Conservation (phyloP, 2,329 filamentous ascomycete species). For the Verruconis gallopava region DNA sequence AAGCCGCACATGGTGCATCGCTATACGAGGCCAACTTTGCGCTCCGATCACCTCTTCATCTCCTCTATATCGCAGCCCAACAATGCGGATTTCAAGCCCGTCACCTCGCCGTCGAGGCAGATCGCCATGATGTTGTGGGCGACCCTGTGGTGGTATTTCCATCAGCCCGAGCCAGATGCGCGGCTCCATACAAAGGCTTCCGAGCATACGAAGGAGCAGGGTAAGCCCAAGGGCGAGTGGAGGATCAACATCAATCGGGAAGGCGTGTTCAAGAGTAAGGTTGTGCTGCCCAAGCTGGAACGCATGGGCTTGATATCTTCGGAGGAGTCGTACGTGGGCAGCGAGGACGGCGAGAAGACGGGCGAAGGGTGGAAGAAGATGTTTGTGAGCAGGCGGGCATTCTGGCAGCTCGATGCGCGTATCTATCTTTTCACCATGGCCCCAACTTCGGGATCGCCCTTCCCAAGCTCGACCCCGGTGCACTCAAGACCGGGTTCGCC, state of each 20-base stretch:
- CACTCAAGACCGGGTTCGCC: constrained; percentile 40
- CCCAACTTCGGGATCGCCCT: constrained; percentile 36
- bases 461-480: constrained; percentile 37
- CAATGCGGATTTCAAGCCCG: constrained; percentile 64
- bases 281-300: constrained; percentile 80
- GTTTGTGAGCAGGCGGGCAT: constrained; percentile 68
- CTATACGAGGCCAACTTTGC: constrained; percentile 63
- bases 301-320: constrained; percentile 77
- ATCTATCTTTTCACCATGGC: constrained; percentile 79
- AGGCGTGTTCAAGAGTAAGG: constrained; percentile 73
- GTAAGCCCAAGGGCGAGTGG: constrained; percentile 76
- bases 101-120: constrained; percentile 70
- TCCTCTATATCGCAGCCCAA: constrained; percentile 81
- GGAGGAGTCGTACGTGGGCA: constrained; percentile 62
- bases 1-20: constrained; percentile 33
- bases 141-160: constrained; percentile 94
- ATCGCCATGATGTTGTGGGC: constrained; percentile 97
- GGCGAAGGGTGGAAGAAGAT: constrained; percentile 61
- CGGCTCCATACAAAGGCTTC: constrained; percentile 51
- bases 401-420: constrained; percentile 84
- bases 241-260: constrained; percentile 70
- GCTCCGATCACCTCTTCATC: constrained; percentile 75
- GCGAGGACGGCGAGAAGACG: constrained; percentile 46
- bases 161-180: constrained; percentile 61
- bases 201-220: constrained; percentile 48